Percentiles rank a stretch among this genome's conserved stretches.
Conservation (phyloP, 176 grass and related monocot species). For the Sorghum bicolor region DNA sequence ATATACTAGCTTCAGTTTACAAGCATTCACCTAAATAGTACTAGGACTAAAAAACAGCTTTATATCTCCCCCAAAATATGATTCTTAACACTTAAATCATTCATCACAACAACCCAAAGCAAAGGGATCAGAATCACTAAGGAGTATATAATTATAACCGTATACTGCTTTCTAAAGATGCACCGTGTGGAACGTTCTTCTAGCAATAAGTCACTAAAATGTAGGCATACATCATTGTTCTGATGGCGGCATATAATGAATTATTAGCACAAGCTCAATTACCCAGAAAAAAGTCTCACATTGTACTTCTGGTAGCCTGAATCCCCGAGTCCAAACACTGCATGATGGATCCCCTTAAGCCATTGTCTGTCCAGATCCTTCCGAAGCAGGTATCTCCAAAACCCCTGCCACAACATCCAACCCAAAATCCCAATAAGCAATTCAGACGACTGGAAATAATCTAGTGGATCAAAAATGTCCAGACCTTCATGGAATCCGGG, state of each 20-base stretch:
- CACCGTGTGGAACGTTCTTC: neutral
- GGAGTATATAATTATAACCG: neutral
- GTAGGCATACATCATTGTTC: neutral
- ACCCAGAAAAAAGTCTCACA: conserved; percentile 29
- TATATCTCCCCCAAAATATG: neutral
- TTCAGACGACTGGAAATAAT: neutral
- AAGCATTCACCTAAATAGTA: neutral
- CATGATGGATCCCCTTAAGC: conserved; percentile 59
- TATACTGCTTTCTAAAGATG: neutral
- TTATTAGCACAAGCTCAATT: conserved; percentile 8
- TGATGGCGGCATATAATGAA: neutral
- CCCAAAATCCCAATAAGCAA: conserved; percentile 15
- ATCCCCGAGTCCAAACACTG: conserved; percentile 89
- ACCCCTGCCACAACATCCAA: conserved; percentile 37
- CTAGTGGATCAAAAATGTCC: neutral
- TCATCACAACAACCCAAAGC: neutral
- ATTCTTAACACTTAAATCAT: neutral
- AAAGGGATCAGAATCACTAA: neutral
- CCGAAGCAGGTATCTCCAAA: conserved; percentile 70
- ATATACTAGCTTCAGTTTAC: neutral
- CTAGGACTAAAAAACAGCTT: neutral
- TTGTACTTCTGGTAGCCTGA: conserved; percentile 99
- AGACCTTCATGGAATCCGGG: conserved; percentile 88
- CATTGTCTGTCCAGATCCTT: conserved; percentile 57
- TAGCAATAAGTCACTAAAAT: neutral